Base-by-base conservation (phyloP, 768 basidiomycete species). In the Sporobolomyces phaffii region DNA sequence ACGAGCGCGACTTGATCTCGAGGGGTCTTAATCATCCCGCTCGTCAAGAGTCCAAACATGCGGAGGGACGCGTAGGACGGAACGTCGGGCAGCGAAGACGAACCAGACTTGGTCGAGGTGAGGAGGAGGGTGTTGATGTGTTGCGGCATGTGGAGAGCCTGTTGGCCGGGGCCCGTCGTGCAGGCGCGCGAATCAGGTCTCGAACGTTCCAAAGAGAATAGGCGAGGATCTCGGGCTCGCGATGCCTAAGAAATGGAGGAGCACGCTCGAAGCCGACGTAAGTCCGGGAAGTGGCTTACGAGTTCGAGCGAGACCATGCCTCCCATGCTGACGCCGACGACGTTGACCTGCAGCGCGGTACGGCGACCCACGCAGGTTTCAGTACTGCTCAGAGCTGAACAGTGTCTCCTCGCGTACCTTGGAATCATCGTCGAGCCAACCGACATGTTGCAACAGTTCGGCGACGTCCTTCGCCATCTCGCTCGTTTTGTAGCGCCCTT, bases 251-350 rank as follows among this genome's bases (percentile, higher is more conserved):
- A n/a, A n/a, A n/a, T n/a, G n/a, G n/a, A n/a, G n/a, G n/a, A n/a
- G n/a, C n/a, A n/a, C n/a, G n/a, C n/a, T n/a, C n/a, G n/a, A n/a
- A n/a, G n/a, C n/a, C n/a, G n/a, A n/a, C n/a, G n/a, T n/a, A n/a
- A n/a, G n/a, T n/a, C n/a, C 33, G 24, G 29, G 34, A 22, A 18
- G 11, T 8, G 17, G 40, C 72, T 28, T 15, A 68, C 72, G 4
- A 70, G 45, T 28, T 73, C 69, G n/a, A 71, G 68, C 2, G 66
- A 53, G 18, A 74, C 63, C 73, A 74, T 74, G 29, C 73, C 71
- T 0, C 73, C 70, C 73, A 72, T 72, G 10, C 41, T 45, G 3
- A 74, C 65, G 14, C 73, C 73, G 13, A 72, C 63, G 1, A 73
- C 22, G 31, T 72, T 52, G 22, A 66, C 15, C 10, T 34, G 33